phyloP scores from a whole-genome alignment of 2,329 filamentous ascomycete genomes.

The Hymenoscyphus scutula region DNA sequence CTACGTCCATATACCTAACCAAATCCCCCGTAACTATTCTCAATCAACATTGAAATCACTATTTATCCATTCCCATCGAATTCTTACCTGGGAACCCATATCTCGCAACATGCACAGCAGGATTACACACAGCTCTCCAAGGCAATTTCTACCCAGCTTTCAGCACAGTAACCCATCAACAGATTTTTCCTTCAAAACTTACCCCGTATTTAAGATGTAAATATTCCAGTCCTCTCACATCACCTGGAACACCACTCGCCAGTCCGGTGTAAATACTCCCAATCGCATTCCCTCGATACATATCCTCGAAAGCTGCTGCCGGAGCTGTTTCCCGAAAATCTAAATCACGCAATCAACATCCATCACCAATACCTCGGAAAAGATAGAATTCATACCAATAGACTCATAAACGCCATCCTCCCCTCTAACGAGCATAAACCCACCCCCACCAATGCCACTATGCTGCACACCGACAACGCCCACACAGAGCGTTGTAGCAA shows the following conservation, averaged over 20 bases:
- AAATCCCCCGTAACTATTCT: conserved; percentile 65
- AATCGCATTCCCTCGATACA: conserved; percentile 71
- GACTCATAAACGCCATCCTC: conserved; percentile 75
- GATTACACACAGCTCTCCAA: conserved; percentile 70
- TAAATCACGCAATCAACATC: conserved; percentile 10
- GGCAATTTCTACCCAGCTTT: conserved; percentile 48
- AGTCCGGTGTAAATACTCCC: conserved; percentile 71
- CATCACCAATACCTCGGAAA: conserved; percentile 8
- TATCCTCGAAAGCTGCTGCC: conserved; percentile 74
- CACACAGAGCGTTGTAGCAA: conserved; percentile 72
- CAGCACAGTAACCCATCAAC: neutral
- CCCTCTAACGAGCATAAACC: conserved; percentile 79
- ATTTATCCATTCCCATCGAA: neutral
- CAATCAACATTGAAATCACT: neutral
- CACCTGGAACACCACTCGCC: conserved; percentile 68
- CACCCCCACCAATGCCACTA: conserved; percentile 82
- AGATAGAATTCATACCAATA: conserved; percentile 43
- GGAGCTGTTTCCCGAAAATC: conserved; percentile 91
- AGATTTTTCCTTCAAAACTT: conserved; percentile 22
- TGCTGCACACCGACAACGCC: conserved; percentile 77
- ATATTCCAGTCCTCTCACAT: conserved; percentile 75
- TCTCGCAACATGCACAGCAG: conserved; percentile 71
- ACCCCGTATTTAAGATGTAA: conserved; percentile 71
- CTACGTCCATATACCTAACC: conserved; percentile 66
- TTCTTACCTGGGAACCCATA: conserved; percentile 58